A percentile compares a stretch with the other conserved stretches of the same genome.
Evolutionary conservation across 768 basidiomycete species (phyloP).

Genomic region (Leccinum disarticulatum): DNA sequence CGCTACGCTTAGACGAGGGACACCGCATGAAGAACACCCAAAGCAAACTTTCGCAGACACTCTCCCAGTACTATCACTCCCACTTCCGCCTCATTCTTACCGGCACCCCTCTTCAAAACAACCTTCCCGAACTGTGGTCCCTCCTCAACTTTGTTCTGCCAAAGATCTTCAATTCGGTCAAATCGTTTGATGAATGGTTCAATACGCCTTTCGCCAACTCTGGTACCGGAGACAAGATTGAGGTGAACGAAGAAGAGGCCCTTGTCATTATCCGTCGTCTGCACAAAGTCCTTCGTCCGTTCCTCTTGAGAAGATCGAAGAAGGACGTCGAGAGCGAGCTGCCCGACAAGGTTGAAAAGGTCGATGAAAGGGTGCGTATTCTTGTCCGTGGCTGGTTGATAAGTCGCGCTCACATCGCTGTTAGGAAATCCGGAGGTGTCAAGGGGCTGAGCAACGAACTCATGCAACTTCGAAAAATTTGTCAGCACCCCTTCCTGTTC

Average conservation of each 20-base stretch:
- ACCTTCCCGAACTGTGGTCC: constrained; percentile 94
- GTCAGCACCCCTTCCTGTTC: constrained; percentile 96
- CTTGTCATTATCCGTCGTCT: constrained; percentile 94
- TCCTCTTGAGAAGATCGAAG: constrained; percentile 89
- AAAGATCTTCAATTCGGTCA: constrained; percentile 97
- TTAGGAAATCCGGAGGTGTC: constrained; percentile 71
- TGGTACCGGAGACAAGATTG: constrained; percentile 97
- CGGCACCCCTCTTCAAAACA: constrained; percentile 95
- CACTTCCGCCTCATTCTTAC: constrained; percentile 92
- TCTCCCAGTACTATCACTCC: constrained; percentile 90
- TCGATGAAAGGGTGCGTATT: constrained; percentile 70
- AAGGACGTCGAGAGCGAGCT: constrained; percentile 96
- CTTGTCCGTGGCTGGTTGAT: neutral
- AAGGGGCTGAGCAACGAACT: constrained; percentile 92
- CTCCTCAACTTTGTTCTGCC: constrained; percentile 93
- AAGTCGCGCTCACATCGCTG: constrained; percentile 7
- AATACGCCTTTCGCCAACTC: constrained; percentile 99
- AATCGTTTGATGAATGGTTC: constrained; percentile 99
- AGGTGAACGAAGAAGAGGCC: constrained; percentile 99
- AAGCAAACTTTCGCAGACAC: constrained; percentile 86
- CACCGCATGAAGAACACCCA: constrained; percentile 97
- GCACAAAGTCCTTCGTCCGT: constrained; percentile 94
- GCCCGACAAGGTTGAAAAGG: constrained; percentile 97
- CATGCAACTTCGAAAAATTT: constrained; percentile 98
- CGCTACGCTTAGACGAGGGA: constrained; percentile 68